Percentiles rank a stretch among this genome's conserved stretches.
Conservation (phyloP, 2,329 filamentous ascomycete species). For the Fusarium continuum region DNA sequence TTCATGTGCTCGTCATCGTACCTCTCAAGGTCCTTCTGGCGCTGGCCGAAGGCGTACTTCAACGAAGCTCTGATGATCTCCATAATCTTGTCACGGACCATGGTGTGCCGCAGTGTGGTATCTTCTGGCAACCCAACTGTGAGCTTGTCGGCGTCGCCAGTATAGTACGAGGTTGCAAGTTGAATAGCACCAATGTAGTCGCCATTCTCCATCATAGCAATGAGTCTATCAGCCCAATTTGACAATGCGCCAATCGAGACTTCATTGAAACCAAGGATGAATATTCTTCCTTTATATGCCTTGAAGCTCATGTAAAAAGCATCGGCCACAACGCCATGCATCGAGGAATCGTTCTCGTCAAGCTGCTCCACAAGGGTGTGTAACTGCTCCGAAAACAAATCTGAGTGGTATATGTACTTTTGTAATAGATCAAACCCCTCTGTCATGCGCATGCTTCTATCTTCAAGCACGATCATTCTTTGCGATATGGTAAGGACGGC, state of each 20-base stretch:
- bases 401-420: conserved; percentile 90
- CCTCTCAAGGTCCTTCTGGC: conserved; percentile 58
- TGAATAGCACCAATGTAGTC: conserved; percentile 93
- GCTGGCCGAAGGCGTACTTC: conserved; percentile 83
- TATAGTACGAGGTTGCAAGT: conserved; percentile 91
- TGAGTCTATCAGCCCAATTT: conserved; percentile 94
- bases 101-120: conserved; percentile 73
- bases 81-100: conserved; percentile 88
- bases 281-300: conserved; percentile 91
- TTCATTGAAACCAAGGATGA: conserved; percentile 93
- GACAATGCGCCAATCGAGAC: conserved; percentile 90
- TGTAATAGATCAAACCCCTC: conserved; percentile 93
- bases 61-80: conserved; percentile 95
- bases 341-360: conserved; percentile 84
- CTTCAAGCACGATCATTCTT: conserved; percentile 89
- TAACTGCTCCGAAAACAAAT: conserved; percentile 89
- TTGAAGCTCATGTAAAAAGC: conserved; percentile 98
- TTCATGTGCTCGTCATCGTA: conserved; percentile 70
- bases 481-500: conserved; percentile 94
- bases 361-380: conserved; percentile 86
- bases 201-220: conserved; percentile 96
- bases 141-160: conserved; percentile 89
- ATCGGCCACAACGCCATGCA: conserved; percentile 97
- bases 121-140: conserved; percentile 94
- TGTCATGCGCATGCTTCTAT: conserved; percentile 86